phyloP scores from a whole-genome alignment of 2,329 filamentous ascomycete species.

The Chaetomium olivaceum region DNA sequence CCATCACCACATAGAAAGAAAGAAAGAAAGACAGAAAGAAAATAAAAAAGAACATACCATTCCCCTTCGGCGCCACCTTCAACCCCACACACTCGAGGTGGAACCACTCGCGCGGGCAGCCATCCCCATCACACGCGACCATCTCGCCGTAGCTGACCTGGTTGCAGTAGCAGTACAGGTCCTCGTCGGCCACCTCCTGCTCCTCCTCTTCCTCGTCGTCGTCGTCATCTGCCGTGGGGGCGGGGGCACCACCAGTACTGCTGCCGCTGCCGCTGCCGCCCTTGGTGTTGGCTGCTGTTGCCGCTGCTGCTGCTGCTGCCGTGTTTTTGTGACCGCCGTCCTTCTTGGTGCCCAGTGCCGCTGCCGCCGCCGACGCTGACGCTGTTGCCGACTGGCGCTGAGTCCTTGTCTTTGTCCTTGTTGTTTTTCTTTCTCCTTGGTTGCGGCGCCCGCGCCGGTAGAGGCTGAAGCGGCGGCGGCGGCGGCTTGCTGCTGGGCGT shows the following conservation, averaged over 20 bases:
- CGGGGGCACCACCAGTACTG: background rate
- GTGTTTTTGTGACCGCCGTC: slow-evolving; percentile 22
- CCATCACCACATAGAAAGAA: background rate
- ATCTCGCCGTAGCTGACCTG: slow-evolving; percentile 80
- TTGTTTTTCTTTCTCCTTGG: slow-evolving; percentile 11
- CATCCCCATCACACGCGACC: slow-evolving; percentile 76
- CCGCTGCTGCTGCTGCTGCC: slow-evolving; percentile 22
- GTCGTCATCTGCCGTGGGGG: slow-evolving; percentile 34
- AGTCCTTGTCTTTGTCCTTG: slow-evolving; percentile 11
- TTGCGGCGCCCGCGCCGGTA: background rate
- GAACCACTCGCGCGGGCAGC: slow-evolving; percentile 78
- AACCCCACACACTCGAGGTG: slow-evolving; percentile 80
- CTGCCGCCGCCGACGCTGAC: background rate
- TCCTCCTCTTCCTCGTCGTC: slow-evolving; percentile 50
- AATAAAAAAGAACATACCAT: slow-evolving; percentile 56
- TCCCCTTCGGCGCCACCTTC: slow-evolving; percentile 74
- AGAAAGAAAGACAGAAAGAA: background rate
- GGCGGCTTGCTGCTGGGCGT: slow-evolving; percentile 1
- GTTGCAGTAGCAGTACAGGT: slow-evolving; percentile 77
- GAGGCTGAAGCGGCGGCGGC: background rate
- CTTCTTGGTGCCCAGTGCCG: slow-evolving; percentile 13
- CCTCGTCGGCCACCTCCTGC: slow-evolving; percentile 68
- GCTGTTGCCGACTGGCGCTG: background rate
- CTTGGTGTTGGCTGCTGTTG: slow-evolving; percentile 17
- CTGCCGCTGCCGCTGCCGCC: slow-evolving; percentile 14